Percentiles rank a stretch among this genome's conserved stretches.
phyloP scores from a whole-genome alignment of 352 stramenopile genomes.

The Phytopythium vexans region DNA sequence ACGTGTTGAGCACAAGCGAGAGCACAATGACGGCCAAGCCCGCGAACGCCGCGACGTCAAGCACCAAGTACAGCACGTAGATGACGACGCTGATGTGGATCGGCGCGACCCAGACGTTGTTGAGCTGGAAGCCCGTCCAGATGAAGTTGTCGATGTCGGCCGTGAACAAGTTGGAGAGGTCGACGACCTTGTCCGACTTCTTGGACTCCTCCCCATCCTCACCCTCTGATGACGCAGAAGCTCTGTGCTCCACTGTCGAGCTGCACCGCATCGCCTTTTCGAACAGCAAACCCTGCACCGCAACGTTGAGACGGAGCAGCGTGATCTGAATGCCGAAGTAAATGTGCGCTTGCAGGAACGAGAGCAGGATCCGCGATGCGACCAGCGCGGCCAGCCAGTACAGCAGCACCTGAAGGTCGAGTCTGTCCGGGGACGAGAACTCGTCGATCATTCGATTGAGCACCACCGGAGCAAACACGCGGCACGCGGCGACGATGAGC shows the following conservation, averaged over 20 bases:
- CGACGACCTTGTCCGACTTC: constrained; percentile 9
- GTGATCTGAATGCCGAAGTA: constrained; percentile 15
- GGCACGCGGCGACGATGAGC: constrained; percentile 7
- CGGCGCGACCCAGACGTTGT: constrained; percentile 30
- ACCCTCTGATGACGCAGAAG: background rate
- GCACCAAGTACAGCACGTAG: constrained; percentile 30
- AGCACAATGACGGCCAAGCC: constrained; percentile 26
- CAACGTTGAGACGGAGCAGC: constrained; percentile 17
- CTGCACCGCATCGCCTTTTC: constrained; percentile 23
- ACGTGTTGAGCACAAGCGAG: constrained; percentile 15
- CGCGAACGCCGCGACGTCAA: constrained; percentile 27
- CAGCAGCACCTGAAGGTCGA: constrained; percentile 12
- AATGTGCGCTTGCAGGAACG: constrained; percentile 13
- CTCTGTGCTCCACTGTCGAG: constrained; percentile 11
- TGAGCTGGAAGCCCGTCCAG: constrained; percentile 24
- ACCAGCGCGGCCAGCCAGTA: constrained; percentile 21
- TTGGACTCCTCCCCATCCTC: background rate
- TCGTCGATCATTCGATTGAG: constrained; percentile 19
- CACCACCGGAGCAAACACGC: constrained; percentile 9
- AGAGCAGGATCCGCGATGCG: constrained; percentile 19
- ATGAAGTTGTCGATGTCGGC: constrained; percentile 73
- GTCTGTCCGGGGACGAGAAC: constrained; percentile 6
- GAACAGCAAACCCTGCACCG: constrained; percentile 23
- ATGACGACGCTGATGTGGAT: constrained; percentile 24
- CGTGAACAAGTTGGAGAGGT: constrained; percentile 90